Percentiles rank a stretch among this genome's conserved stretches.
These are phyloP conservation scores for Ananas comosus DNA, from an alignment of 176 grass and related monocot genomes.

Conservation along the genomic window DNA sequence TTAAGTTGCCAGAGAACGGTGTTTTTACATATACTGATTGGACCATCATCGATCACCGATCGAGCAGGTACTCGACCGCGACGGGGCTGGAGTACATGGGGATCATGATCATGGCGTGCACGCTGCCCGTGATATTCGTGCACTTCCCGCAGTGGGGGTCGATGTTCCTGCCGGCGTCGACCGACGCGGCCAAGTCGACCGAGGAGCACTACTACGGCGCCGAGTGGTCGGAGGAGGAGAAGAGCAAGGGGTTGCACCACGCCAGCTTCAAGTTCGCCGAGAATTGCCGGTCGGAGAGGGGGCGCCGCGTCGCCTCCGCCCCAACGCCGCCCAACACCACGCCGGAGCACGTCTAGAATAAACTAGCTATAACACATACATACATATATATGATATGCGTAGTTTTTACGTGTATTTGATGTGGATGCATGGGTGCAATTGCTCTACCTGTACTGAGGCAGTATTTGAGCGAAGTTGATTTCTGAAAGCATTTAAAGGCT, in stretches of 20 bases:
- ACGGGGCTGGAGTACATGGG: constrained; percentile 63
- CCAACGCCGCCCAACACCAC: constrained; percentile 33
- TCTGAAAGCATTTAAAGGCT: background rate
- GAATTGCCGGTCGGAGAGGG: constrained; percentile 60
- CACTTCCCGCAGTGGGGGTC: constrained; percentile 93
- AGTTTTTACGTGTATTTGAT: too few species aligned
- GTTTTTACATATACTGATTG: too few species aligned
- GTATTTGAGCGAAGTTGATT: background rate
- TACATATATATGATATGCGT: background rate
- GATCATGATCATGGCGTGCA: constrained; percentile 89
- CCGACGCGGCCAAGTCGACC: constrained; percentile 13
- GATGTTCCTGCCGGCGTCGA: constrained; percentile 57
- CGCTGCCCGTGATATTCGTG: constrained; percentile 36
- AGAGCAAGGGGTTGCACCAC: constrained; percentile 26
- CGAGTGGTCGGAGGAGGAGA: constrained; percentile 65
- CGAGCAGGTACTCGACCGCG: constrained; percentile 27
- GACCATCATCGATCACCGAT: too few species aligned
- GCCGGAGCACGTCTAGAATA: constrained; percentile 35
- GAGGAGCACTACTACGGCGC: constrained; percentile 53
- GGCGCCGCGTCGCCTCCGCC: constrained; percentile 23
- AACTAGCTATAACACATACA: background rate
- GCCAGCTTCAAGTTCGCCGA: constrained; percentile 56
- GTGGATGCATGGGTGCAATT: background rate
- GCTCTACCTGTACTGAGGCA: background rate
- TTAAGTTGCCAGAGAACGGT: too few species aligned